Evolutionary conservation across 768 basidiomycete genomes (phyloP).

Genomic region (Suillus occidentalis): DNA sequence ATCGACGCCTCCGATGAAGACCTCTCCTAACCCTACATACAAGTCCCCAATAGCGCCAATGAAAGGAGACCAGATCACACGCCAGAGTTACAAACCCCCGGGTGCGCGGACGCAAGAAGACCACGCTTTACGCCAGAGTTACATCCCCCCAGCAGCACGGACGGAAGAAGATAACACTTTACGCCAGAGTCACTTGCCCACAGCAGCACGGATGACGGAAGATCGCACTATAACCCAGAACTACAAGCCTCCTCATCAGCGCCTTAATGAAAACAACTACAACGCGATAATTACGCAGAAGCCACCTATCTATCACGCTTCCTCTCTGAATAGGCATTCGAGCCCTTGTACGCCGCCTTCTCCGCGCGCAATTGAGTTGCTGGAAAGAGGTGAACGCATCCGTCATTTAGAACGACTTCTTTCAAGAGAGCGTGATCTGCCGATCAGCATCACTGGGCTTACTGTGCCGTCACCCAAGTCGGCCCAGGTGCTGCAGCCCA

Average conservation of each 20-base stretch:
- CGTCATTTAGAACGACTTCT: slow-evolving; percentile 1
- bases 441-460: not conserved
- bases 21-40: not conserved
- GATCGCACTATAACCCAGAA: not conserved
- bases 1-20: not conserved
- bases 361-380: not conserved
- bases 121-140: not conserved
- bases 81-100: not conserved
- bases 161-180: not conserved
- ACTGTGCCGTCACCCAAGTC: not conserved
- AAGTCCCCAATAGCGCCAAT: not conserved
- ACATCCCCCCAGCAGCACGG: not conserved
- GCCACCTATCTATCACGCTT: not conserved
- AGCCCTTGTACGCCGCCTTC: not conserved
- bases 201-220: not conserved
- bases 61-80: not conserved
- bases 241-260: slow-evolving; percentile 2
- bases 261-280: not conserved
- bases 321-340: not conserved
- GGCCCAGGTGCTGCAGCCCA: not conserved
- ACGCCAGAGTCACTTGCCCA: not conserved
- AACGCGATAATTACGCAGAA: not conserved
- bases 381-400: not conserved
- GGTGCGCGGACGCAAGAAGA: not conserved
- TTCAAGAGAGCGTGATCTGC: not conserved